phyloP scores from a whole-genome alignment of 2,329 filamentous ascomycete genomes.

The Calonectria honghensis region DNA sequence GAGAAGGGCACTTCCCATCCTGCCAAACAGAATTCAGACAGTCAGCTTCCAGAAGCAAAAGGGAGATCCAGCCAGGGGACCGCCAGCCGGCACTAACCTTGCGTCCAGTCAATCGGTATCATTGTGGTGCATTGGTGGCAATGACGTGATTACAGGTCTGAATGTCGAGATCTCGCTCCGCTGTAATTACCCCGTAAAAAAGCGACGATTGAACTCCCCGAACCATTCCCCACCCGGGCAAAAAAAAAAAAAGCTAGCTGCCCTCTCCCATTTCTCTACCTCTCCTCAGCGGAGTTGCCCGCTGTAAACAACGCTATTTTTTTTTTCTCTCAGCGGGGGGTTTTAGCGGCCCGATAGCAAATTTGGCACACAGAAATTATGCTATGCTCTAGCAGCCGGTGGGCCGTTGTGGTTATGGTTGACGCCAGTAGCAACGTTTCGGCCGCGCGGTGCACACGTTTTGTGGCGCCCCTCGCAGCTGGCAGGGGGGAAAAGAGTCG shows the following conservation, averaged over 20 bases:
- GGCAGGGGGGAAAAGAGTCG: not conserved
- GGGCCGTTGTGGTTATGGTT: not conserved
- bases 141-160: slow-evolving; percentile 50
- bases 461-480: not conserved
- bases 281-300: slow-evolving; percentile 10
- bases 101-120: slow-evolving; percentile 39
- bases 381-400: not conserved
- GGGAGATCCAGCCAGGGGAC: slow-evolving; percentile 33
- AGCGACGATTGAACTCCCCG: slow-evolving; percentile 29
- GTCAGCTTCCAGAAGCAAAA: slow-evolving; percentile 36
- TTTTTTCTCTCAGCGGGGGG: not conserved
- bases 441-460: slow-evolving; percentile 14
- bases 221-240: slow-evolving; percentile 19
- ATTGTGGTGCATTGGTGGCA: slow-evolving; percentile 34
- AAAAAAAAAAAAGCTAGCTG: not conserved
- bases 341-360: not conserved
- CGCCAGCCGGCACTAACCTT: slow-evolving; percentile 23
- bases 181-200: slow-evolving; percentile 35
- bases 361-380: slow-evolving; percentile 8
- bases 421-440: slow-evolving; percentile 14
- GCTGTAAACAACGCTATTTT: not conserved
- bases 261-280: not conserved
- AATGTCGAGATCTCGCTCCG: slow-evolving; percentile 41
- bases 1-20: slow-evolving; percentile 38
- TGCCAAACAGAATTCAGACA: slow-evolving; percentile 20